Base-by-base conservation (phyloP, 495 filamentous ascomycete genomes). In the Daldinia concentrica region DNA sequence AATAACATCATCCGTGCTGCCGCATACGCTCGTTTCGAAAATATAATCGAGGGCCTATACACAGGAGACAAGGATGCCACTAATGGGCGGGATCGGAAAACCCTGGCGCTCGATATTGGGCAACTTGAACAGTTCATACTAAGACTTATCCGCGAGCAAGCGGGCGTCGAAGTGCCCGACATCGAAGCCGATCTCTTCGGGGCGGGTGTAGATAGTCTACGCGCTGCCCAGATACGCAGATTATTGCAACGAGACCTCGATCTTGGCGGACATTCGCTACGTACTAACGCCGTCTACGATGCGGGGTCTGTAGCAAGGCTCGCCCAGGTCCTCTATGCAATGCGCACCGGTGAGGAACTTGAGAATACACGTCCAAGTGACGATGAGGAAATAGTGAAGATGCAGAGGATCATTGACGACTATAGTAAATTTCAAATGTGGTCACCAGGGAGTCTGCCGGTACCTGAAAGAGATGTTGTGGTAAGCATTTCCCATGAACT, bases 201-300 rank as follows among this genome's bases (percentile, higher is more conserved):
- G 0, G 78, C 82, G 6, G 88, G 88, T 7, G 71, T 90, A n/a
- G 87, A 89, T 71, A 89, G 87, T 60, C 74, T 90, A n/a, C 84
- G 85, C 52, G 86, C 87, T 4, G 89, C 88, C 17, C 85, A 88
- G 54, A 74, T 90, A 52, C 82, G 86, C 34, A 78, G 83, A 9
- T 71, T 86, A 5, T 81, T 90, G 22, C 74, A 85, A 24, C 78
- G 81, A 12, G 76, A 83, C 36, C 81, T 87, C 43, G 77, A 79
- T 26, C 75, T 86, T 6, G 76, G 66, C 17, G 74, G 74, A 58
- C 67, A 76, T 66, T 83, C 58, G 64, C 74, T 59, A 77, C 76
- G 52, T 29, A 70, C 74, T 29, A 89, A 88, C 52, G 73, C 85
- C 4, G 82, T 89, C 15, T 88, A 86, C 63, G 86, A 90, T 56